A percentile compares a stretch with the other conserved stretches of the same genome.
These are phyloP conservation scores for Sporisorium scitamineum DNA, from an alignment of 1,284 basidiomycete species.

Conservation along the genomic window DNA sequence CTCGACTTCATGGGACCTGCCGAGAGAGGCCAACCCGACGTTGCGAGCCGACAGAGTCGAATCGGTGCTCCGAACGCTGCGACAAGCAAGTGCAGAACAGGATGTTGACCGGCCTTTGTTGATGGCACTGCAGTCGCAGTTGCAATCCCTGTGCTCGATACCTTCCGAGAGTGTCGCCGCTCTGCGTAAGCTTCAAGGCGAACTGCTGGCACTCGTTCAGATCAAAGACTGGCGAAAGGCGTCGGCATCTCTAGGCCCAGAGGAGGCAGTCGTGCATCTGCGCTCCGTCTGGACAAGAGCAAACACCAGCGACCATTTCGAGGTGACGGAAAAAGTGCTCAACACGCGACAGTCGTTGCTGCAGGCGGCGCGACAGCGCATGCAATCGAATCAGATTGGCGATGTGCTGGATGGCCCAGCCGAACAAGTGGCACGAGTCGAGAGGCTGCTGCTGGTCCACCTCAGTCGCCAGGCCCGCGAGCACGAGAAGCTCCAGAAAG, in stretches of 20 bases:
- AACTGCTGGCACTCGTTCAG: slow-evolving; percentile 53
- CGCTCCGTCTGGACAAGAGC: slow-evolving; percentile 21
- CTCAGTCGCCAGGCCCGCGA: slow-evolving; percentile 81
- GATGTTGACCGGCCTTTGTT: slow-evolving; percentile 32
- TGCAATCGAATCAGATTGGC: slow-evolving; percentile 80
- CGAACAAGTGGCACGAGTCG: slow-evolving; percentile 74
- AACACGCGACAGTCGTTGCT: slow-evolving; percentile 86
- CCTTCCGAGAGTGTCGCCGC: slow-evolving; percentile 38
- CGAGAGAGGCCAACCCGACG: slow-evolving; percentile 16
- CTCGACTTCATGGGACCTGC: slow-evolving; percentile 85
- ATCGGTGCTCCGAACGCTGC: slow-evolving; percentile 76
- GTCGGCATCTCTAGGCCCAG: slow-evolving; percentile 14
- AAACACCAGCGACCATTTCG: slow-evolving; percentile 71
- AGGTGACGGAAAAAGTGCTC: slow-evolving; percentile 80
- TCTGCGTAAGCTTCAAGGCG: slow-evolving; percentile 28
- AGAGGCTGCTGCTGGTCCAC: slow-evolving; percentile 79
- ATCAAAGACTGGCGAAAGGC: slow-evolving; percentile 41
- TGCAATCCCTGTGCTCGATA: slow-evolving; percentile 35
- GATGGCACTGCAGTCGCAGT: slow-evolving; percentile 28
- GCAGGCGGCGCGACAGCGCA: slow-evolving; percentile 76
- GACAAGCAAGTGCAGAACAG: slow-evolving; percentile 72
- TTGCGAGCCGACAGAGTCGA: slow-evolving; percentile 75
- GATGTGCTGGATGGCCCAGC: slow-evolving; percentile 75
- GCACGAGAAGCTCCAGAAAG: slow-evolving; percentile 80
- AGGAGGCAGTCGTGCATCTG: slow-evolving; percentile 41